These are phyloP conservation scores for Aspergillus baeticus DNA, from an alignment of 495 filamentous ascomycete species.

Conservation along the genomic window DNA sequence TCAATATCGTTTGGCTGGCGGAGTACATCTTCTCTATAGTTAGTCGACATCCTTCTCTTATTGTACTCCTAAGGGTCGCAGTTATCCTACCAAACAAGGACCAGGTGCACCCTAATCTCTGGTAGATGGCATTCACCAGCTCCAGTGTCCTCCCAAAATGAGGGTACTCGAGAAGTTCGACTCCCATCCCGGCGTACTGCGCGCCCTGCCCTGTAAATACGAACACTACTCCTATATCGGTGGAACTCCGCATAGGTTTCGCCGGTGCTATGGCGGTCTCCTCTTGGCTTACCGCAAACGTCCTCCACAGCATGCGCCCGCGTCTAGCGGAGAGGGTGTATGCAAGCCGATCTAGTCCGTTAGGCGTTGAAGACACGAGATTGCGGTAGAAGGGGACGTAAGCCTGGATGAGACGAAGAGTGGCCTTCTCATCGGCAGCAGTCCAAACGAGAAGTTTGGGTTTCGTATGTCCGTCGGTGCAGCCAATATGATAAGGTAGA, in stretches of 20 bases:
- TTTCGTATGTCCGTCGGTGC: no score
- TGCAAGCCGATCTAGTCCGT: not conserved
- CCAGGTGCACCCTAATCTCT: conserved; percentile 19
- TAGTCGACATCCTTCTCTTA: not conserved
- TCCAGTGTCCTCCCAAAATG: conserved; percentile 19
- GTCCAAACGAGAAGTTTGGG: not conserved
- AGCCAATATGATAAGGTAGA: not conserved
- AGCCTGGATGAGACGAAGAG: not conserved
- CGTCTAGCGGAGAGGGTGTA: not conserved
- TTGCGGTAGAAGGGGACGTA: not conserved
- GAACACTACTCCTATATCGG: conserved; percentile 17
- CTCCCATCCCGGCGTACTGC: conserved; percentile 37
- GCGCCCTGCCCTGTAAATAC: conserved; percentile 45
- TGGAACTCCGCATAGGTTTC: not conserved
- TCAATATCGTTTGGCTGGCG: conserved; percentile 11
- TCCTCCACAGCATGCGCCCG: not conserved
- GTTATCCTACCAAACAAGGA: conserved; percentile 5
- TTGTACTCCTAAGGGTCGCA: not conserved
- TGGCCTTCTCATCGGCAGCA: not conserved
- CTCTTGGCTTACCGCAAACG: not conserved
- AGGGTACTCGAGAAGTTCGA: conserved; percentile 24
- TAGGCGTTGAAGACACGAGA: not conserved
- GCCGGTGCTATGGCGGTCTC: not conserved
- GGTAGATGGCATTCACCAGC: conserved; percentile 9
- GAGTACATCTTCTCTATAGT: conserved; percentile 13